Conservation (phyloP, 2,329 filamentous ascomycete species). For the Ophiobolus disseminans region DNA sequence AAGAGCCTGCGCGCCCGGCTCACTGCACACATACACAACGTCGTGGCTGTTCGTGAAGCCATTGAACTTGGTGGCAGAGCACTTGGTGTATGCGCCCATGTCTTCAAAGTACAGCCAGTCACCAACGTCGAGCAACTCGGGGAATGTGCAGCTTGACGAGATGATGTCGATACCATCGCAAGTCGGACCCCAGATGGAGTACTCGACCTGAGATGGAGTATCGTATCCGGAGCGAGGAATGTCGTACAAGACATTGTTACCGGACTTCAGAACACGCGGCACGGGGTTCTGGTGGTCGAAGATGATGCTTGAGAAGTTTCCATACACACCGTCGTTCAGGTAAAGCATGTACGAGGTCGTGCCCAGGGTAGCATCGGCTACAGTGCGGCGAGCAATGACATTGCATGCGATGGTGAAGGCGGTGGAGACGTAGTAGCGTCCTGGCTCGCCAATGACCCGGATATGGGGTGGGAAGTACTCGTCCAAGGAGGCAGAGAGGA, state of each 20-base stretch:
- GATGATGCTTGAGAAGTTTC: conserved; percentile 99
- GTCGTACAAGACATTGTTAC: conserved; percentile 64
- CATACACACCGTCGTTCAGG: conserved; percentile 96
- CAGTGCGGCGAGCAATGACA: conserved; percentile 91
- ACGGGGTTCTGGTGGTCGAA: conserved; percentile 96
- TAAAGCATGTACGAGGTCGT: conserved; percentile 92
- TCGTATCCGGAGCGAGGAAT: conserved; percentile 45
- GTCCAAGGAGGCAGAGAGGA: conserved; percentile 81
- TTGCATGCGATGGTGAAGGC: conserved; percentile 96
- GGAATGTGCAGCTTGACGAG: conserved; percentile 78
- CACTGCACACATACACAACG: conserved; percentile 92
- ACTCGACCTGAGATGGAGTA: conserved; percentile 69
- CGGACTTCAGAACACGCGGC: conserved; percentile 77
- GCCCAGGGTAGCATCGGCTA: conserved; percentile 71
- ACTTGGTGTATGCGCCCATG: conserved; percentile 99
- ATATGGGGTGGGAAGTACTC: conserved; percentile 84
- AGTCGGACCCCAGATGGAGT: conserved; percentile 97
- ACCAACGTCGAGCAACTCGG: conserved; percentile 81
- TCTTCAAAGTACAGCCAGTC: conserved; percentile 99
- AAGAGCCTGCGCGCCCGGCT: conserved; percentile 82
- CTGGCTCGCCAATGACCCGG: conserved; percentile 92
- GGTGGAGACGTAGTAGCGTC: conserved; percentile 91
- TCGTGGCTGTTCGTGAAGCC: conserved; percentile 93
- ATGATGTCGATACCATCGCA: conserved; percentile 98
- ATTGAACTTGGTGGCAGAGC: conserved; percentile 97